These are phyloP conservation scores for Penicillium sp. DNA, from an alignment of 2,329 filamentous ascomycete genomes.

Conservation along the genomic window DNA sequence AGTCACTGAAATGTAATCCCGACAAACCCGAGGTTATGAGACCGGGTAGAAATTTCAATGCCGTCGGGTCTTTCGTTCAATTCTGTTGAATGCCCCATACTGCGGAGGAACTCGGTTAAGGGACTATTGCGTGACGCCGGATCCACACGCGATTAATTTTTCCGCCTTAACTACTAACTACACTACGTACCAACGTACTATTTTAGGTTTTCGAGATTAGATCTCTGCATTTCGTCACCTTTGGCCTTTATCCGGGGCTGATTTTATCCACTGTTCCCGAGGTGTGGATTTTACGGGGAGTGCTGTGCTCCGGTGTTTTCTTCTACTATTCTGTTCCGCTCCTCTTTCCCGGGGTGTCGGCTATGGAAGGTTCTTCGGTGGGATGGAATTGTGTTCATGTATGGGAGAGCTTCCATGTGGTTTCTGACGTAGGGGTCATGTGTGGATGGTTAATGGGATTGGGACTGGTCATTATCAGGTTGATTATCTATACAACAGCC, in stretches of 20 bases:
- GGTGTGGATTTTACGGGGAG: neutral
- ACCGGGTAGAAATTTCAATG: neutral
- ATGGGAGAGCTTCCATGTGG: no score
- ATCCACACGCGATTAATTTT: neutral
- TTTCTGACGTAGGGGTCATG: no score
- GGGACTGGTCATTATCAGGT: neutral
- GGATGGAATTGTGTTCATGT: neutral
- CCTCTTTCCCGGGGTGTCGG: neutral
- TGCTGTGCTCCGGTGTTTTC: neutral
- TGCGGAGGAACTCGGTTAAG: conserved; percentile 2
- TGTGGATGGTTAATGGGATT: neutral
- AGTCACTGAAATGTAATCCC: neutral
- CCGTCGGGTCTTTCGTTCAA: neutral
- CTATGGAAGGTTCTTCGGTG: neutral
- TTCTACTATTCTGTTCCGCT: neutral
- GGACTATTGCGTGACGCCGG: conserved; percentile 2
- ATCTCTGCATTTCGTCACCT: neutral
- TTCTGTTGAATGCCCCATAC: neutral
- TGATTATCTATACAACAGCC: neutral
- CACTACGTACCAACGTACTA: neutral
- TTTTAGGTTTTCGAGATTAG: neutral
- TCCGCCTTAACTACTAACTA: neutral
- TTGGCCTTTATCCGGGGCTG: neutral
- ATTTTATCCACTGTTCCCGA: neutral
- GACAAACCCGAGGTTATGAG: conserved; percentile 11